Evolutionary conservation across 106 monocot genomes (phyloP).

Genomic region (Gastrodia elata): DNA sequence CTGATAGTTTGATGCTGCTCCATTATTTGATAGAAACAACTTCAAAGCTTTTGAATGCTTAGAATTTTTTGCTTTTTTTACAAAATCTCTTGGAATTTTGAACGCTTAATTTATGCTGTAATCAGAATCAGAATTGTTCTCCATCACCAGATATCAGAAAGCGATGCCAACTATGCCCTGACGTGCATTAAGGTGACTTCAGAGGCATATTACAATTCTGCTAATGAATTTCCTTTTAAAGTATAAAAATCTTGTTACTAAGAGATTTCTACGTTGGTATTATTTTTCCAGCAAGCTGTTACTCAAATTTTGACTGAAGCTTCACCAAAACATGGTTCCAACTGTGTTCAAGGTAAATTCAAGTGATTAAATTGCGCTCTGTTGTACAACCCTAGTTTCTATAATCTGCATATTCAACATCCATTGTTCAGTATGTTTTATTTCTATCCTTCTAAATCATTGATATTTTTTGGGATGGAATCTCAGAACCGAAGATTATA

Average conservation of each 20-base stretch:
- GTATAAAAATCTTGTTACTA: neutral
- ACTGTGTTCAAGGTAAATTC: too few relatives aligned
- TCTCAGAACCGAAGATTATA: too few relatives aligned
- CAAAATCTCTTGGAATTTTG: neutral
- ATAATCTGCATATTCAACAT: too few relatives aligned
- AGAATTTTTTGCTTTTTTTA: neutral
- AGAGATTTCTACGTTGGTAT: neutral
- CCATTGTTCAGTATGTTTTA: too few relatives aligned
- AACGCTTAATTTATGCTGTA: too few relatives aligned
- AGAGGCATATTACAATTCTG: neutral
- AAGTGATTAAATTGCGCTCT: too few relatives aligned
- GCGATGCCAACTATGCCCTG: slow-evolving; percentile 67
- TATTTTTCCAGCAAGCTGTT: slow-evolving; percentile 45
- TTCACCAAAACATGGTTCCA: slow-evolving; percentile 13
- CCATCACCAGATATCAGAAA: slow-evolving; percentile 87
- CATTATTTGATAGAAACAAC: too few relatives aligned
- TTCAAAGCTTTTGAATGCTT: too few relatives aligned
- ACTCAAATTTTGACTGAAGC: slow-evolving; percentile 27
- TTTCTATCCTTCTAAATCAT: too few relatives aligned
- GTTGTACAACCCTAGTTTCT: too few relatives aligned
- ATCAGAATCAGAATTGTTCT: slow-evolving; percentile 69
- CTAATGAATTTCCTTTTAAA: neutral
- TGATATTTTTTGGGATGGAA: too few relatives aligned
- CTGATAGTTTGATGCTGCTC: too few relatives aligned
- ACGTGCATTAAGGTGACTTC: slow-evolving; percentile 61